Evolutionary conservation across 2,329 filamentous ascomycete genomes (phyloP).

Genomic region (Paraphaeosphaeria sporulosa): DNA sequence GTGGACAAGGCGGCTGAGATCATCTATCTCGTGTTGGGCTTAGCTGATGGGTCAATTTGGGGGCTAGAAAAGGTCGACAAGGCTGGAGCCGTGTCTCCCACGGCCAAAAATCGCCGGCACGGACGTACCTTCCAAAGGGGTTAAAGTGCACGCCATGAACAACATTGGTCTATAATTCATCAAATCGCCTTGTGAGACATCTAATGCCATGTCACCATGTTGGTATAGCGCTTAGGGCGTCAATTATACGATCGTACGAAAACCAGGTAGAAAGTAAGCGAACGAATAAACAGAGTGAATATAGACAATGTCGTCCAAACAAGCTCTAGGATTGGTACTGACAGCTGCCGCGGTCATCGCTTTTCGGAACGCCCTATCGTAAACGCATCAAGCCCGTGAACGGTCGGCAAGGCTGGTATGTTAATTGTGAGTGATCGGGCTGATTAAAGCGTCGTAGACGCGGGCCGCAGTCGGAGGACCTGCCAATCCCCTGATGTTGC

Average conservation of each 20-base stretch:
- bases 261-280: slow-evolving; percentile 10
- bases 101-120: neutral
- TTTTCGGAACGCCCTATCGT: neutral
- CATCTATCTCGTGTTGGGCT: neutral
- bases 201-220: neutral
- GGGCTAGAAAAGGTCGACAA: slow-evolving; percentile 1
- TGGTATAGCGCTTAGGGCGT: neutral
- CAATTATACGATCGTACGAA: neutral
- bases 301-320: slow-evolving; percentile 4
- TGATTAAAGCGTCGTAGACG: no score
- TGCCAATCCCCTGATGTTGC: no score
- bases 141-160: neutral
- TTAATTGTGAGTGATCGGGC: neutral
- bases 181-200: neutral
- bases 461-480: no score
- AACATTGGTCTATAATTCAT: neutral
- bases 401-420: neutral
- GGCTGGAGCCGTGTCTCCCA: neutral
- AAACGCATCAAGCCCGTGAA: neutral
- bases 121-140: neutral
- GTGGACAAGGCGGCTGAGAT: neutral
- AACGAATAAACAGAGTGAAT: slow-evolving; percentile 4
- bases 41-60: slow-evolving; percentile 7
- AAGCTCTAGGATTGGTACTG: slow-evolving; percentile 9
- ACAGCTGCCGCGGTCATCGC: neutral